These are phyloP conservation scores for Boletus vermiculosoides DNA, from an alignment of 768 basidiomycete species.

Conservation along the genomic window DNA sequence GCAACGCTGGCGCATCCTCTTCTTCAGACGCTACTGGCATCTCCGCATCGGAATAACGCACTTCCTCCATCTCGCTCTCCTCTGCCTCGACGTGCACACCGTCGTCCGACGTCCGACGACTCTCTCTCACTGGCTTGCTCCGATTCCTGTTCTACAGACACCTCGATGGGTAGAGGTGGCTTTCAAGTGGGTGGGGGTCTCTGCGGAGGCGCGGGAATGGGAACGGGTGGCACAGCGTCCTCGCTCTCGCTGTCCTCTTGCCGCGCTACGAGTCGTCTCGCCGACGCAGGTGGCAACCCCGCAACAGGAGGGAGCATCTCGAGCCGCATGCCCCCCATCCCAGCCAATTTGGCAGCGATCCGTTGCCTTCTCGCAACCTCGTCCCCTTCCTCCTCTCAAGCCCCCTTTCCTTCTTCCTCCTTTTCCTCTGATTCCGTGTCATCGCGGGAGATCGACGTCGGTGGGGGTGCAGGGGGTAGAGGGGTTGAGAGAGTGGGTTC, in stretches of 20 bases:
- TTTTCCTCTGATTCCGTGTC: conserved; percentile 23
- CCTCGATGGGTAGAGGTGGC: conserved; percentile 27
- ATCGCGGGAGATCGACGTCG: conserved; percentile 31
- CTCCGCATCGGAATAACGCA: conserved; percentile 53
- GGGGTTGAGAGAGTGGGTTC: conserved; percentile 39
- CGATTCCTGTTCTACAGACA: conserved; percentile 5
- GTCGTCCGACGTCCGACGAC: conserved; percentile 51
- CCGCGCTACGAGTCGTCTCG: no score
- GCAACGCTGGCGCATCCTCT: no score
- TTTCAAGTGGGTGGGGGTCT: conserved; percentile 32
- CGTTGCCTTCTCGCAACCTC: conserved; percentile 54
- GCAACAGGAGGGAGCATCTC: conserved; percentile 47
- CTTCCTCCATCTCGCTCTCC: conserved; percentile 72
- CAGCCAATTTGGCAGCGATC: conserved; percentile 54
- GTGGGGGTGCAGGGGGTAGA: conserved; percentile 38
- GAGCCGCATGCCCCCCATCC: conserved; percentile 56
- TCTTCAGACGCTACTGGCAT: conserved; percentile 30
- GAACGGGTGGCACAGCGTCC: conserved; percentile 26
- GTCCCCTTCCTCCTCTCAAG: conserved; percentile 47
- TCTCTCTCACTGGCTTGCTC: conserved; percentile 43
- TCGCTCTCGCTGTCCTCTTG: conserved; percentile 20
- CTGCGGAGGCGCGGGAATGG: conserved; percentile 33
- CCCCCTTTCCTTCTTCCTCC: conserved; percentile 19
- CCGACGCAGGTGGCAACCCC: conserved; percentile 9
- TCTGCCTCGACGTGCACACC: conserved; percentile 65